Base-by-base conservation (phyloP, 2,329 filamentous ascomycete species). In the Plenodomus tracheiphilus region DNA sequence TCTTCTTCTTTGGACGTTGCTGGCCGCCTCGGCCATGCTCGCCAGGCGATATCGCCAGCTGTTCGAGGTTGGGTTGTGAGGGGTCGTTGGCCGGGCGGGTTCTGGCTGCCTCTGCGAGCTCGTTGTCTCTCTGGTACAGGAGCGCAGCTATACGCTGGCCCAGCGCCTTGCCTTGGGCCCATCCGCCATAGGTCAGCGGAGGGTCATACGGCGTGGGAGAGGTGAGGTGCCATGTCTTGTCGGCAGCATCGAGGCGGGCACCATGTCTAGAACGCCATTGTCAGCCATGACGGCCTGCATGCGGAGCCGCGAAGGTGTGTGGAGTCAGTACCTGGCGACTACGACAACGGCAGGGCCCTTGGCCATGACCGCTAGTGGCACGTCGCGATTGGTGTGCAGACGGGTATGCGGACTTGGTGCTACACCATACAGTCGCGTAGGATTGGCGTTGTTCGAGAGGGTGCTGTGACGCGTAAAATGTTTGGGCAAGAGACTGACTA, bases 181-280 rank as follows among this genome's bases (percentile, higher is more conserved):
- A 97, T 57, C 94, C 94, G 60, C 90, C 89, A 69, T 97, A 97
- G 2, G 92, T 96, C 49, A 99, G 80, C 41, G 94, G 94, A 58
- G 94, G 90, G 59, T 99, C 93, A 78, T 97, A 99, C 2, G 94
- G 94, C 5, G 91, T 92, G 1, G 92, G 89, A 5, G 94, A 96
- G 22, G 89, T 88, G 46, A 96, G 81, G 72, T 97, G 91, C 94
- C 94, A 99, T 72, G 90, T 85, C 70, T 92, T 91, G 79, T 99
- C 92, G 54, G 92, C 91, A 47, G 91, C 91, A 72, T 99, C 94
- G 49, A 99, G 86, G 60, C 94, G 88, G 63, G 92, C 89, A 66
- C 94, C 94, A 74, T 99, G 94, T 74, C 94, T 86, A 51, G 39
- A 16, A 16, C 22, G 9, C 39, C 55, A 21, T 41, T n/a, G 40